A percentile compares a stretch with the other conserved stretches of the same genome.
These are phyloP conservation scores for Trichoderma sp. DNA, from an alignment of 2,329 filamentous ascomycete species.

Conservation along the genomic window DNA sequence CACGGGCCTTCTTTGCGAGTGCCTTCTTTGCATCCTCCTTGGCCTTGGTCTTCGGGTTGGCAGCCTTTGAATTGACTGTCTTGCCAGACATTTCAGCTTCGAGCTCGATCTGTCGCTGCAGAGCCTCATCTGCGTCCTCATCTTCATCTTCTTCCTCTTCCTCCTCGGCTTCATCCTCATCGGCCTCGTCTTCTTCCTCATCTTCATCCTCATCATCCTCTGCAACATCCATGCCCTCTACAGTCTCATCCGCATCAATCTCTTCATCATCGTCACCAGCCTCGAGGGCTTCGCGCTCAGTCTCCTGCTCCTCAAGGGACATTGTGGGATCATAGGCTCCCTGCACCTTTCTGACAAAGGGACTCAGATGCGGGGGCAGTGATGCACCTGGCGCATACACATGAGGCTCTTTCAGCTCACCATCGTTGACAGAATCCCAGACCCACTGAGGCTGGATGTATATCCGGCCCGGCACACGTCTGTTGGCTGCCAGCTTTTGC, in stretches of 20 bases:
- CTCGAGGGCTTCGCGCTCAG: slow-evolving; percentile 77
- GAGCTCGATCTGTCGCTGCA: slow-evolving; percentile 81
- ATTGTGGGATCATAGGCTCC: slow-evolving; percentile 90
- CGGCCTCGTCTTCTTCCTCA: slow-evolving; percentile 55
- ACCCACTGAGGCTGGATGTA: slow-evolving; percentile 98
- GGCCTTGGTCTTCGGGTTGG: slow-evolving; percentile 52
- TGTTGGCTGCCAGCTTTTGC: slow-evolving; percentile 58
- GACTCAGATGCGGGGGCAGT: slow-evolving; percentile 90
- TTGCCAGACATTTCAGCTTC: slow-evolving; percentile 85
- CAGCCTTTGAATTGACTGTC: slow-evolving; percentile 49
- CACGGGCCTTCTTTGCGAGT: slow-evolving; percentile 65
- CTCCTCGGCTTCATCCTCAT: slow-evolving; percentile 49
- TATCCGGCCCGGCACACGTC: slow-evolving; percentile 81
- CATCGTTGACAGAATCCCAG: slow-evolving; percentile 94
- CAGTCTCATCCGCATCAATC: slow-evolving; percentile 45
- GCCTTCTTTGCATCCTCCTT: slow-evolving; percentile 70
- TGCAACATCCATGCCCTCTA: slow-evolving; percentile 49
- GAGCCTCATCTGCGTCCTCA: slow-evolving; percentile 53
- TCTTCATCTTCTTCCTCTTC: slow-evolving; percentile 40
- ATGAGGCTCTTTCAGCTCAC: slow-evolving; percentile 81
- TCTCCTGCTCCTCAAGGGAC: slow-evolving; percentile 81
- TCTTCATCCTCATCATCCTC: slow-evolving; percentile 52
- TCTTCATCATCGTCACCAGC: slow-evolving; percentile 57
- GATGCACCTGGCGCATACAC: slow-evolving; percentile 86
- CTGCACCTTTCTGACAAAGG: slow-evolving; percentile 84